Percentiles rank a stretch among this genome's conserved stretches.
Conservation (phyloP, 495 filamentous ascomycete species). For the Penicillium ochrochloron region DNA sequence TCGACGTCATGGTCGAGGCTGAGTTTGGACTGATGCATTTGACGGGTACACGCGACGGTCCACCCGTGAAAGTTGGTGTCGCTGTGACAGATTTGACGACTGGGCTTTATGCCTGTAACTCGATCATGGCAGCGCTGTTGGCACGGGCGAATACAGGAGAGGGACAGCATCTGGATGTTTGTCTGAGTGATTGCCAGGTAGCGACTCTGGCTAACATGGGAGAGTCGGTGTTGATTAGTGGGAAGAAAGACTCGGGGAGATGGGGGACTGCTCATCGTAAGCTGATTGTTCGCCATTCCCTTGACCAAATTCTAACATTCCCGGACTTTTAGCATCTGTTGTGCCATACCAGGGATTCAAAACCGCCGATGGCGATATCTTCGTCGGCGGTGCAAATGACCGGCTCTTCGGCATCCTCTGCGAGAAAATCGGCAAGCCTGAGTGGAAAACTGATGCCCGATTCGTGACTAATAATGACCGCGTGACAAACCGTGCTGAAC, state of each 20-base stretch:
- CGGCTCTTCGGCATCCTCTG: constrained; percentile 86
- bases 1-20: constrained; percentile 98
- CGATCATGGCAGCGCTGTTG: constrained; percentile 88
- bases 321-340: constrained; percentile 69
- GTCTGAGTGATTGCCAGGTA: constrained; percentile 88
- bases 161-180: constrained; percentile 89
- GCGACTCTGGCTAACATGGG: constrained; percentile 90
- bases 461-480: constrained; percentile 79
- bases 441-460: constrained; percentile 73
- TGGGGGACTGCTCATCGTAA: constrained; percentile 94
- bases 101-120: constrained; percentile 86
- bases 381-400: constrained; percentile 92
- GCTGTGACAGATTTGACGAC: constrained; percentile 95
- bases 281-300: constrained; percentile 28
- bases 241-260: constrained; percentile 78
- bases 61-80: constrained; percentile 95
- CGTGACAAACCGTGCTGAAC: constrained; percentile 71
- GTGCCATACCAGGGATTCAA: constrained; percentile 90
- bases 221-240: constrained; percentile 84
- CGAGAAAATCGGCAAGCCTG: constrained; percentile 69
- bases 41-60: constrained; percentile 80
- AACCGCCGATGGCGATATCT: constrained; percentile 83
- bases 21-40: constrained; percentile 98
- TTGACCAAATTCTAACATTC: constrained; percentile 7
- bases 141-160: constrained; percentile 64